Evolutionary conservation across 495 filamentous ascomycete genomes (phyloP), one percentile per base, ranked within the genome.

Genomic region (Tuber indicum): DNA sequence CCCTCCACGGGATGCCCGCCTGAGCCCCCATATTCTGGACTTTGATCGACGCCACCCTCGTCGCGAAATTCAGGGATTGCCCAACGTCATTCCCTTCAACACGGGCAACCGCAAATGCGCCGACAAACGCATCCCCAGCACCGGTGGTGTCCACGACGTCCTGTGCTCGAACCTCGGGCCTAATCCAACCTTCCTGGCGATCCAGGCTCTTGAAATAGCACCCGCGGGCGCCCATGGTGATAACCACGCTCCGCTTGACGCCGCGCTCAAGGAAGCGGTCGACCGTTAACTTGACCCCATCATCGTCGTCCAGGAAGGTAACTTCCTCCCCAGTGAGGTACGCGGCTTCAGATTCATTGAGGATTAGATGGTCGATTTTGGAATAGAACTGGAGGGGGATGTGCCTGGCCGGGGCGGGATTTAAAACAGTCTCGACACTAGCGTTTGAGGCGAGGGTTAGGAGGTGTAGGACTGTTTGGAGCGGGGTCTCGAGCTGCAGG

Each of bases 111-210:
- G 94, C 92, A 85, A 97, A 97, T 58, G 87, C 90, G 3, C 96
- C 96, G 3, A 96, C 93, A 85, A 97, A 99, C 7, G 95, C 97
- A 84, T 99, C 96, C 0, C 96, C 96, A 23, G 95, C 96, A 0
- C 91, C 95, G 7, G 96, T 99, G 9, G 95, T 98, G 85, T 99
- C 96, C 9, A 97, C 88, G 36, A 97, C 95, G 74, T 87, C 89
- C 82, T 87, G 90, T 79, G 87, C 87, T 16, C 90, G 91, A 7
- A 92, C 75, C 49, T 71, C 72, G 9, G 77, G 71, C 23, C 85
- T 85, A 9, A 87, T 81, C 71, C 88, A 84, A 16, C 87, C 87
- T 21, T 82, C 84, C 36, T 84, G 81, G 4, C 84, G 85, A 45
- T 84, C 83, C 19, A 77, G 81, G 47, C 82, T 86, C 85, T 86